Evolutionary conservation across 441 rosid species (phyloP), one percentile per base, ranked within the genome.

Genomic region (Populus hybrid): DNA sequence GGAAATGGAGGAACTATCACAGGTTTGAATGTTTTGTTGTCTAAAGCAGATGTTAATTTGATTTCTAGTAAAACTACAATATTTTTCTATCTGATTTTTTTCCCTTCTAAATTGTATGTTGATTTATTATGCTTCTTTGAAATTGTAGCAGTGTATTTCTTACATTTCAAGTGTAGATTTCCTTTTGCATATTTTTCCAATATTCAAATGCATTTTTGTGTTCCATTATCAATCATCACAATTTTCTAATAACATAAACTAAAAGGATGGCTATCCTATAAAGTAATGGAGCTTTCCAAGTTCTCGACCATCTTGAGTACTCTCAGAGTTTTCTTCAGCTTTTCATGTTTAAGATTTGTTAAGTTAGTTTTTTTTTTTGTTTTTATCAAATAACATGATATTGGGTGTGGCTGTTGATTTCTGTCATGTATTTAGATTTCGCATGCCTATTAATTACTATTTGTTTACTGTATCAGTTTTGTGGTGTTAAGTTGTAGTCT

Each of bases 1-100:
- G 72, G 88, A 95, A 83, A 95, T 86, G 86, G 99, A 95, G 83
- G 98, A 95, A 83, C 63, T 95, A 82, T 95, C 99, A 61, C 99
- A 95, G 97, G 98, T 94, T 77, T 64, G 78, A 75, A 45, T 31
- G n/a, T 73, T 81, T 78, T 42, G 76, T 53, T 76, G 72, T 74
- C 59, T 74, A 4, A 73, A 35, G 66, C 16, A 74, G 76, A 64
- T 7, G 2, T 4, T n/a, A 68, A 29, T 28, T 36, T 63, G 35
- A 61, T 10, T 9, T 20, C 21, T 8, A 2, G 69, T 36, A 36
- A 28, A 35, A 40, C n/a, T 16, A 61, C 12, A 65, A 72, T 11
- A 4, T 29, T 66, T 20, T 21, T 20, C 23, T 35, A 64, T 18
- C 66, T 18, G 31, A 1, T 23, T 6, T 29, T 31, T 38, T 29